phyloP scores from a whole-genome alignment of 768 basidiomycete genomes.

The Tubosaeta sp. region DNA sequence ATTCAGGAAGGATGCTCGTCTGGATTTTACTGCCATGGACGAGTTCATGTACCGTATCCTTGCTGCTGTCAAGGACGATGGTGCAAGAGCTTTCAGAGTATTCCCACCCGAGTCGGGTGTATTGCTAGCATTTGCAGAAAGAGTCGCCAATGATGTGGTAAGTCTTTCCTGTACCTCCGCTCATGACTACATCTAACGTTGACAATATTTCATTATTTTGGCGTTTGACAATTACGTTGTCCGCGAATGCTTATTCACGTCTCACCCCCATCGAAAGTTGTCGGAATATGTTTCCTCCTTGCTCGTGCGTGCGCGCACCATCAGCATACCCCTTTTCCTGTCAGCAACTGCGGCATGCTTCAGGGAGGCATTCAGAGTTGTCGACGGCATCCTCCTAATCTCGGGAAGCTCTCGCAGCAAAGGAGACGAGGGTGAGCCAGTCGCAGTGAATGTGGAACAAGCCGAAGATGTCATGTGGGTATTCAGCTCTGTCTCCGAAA shows the following conservation, averaged over 20 bases:
- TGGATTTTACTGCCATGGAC: constrained; percentile 94
- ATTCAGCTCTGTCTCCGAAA: not conserved
- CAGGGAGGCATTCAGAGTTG: constrained; percentile 81
- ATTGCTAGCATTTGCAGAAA: constrained; percentile 75
- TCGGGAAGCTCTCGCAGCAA: constrained; percentile 24
- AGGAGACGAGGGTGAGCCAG: constrained; percentile 1
- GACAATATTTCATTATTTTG: not conserved
- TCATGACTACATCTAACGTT: not conserved
- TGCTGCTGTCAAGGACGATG: constrained; percentile 64
- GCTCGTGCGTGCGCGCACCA: constrained; percentile 69
- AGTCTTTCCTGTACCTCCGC: constrained; percentile 19
- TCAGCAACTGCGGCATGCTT: constrained; percentile 89
- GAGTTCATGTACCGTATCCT: constrained; percentile 74
- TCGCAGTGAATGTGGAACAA: constrained; percentile 41
- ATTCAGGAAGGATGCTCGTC: constrained; percentile 46
- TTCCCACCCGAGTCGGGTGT: constrained; percentile 82
- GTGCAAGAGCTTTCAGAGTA: constrained; percentile 74
- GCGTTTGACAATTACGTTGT: not conserved
- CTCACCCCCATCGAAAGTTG: constrained; percentile 44
- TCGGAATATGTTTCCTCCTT: constrained; percentile 83
- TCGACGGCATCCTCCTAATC: constrained; percentile 66
- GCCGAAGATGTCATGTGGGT: constrained; percentile 85
- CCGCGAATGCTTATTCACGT: not conserved
- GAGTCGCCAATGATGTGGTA: constrained; percentile 82
- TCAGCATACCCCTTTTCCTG: constrained; percentile 68